Evolutionary conservation across 257 asterid species (phyloP).

Genomic region (Eucommia ulmoides): DNA sequence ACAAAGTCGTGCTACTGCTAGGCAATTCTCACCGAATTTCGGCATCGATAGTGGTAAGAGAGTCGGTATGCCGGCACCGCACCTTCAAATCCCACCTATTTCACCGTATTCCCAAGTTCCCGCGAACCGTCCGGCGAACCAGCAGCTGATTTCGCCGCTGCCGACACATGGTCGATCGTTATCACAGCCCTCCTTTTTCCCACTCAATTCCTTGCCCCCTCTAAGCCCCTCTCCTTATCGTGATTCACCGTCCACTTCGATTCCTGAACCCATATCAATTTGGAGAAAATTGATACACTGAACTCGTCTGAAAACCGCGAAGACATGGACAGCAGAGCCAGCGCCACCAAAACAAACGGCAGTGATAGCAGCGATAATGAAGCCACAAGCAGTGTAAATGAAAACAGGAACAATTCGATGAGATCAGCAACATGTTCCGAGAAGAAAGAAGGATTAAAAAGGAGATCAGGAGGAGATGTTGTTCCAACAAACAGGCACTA

Average conservation of each 20-base stretch:
- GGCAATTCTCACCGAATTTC: slow-evolving; percentile 26
- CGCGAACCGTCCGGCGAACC: slow-evolving; percentile 42
- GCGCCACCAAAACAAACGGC: background rate
- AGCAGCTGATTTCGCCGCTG: slow-evolving; percentile 45
- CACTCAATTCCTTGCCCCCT: background rate
- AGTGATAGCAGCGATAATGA: background rate
- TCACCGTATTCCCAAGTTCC: slow-evolving; percentile 87
- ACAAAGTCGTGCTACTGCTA: background rate
- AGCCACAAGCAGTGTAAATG: background rate
- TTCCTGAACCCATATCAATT: background rate
- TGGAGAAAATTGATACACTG: background rate
- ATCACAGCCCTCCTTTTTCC: background rate
- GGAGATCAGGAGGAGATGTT: slow-evolving; percentile 66
- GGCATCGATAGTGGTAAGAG: slow-evolving; percentile 43
- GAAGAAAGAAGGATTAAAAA: slow-evolving; percentile 56
- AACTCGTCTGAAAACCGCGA: background rate
- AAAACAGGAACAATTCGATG: background rate
- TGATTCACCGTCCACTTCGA: background rate
- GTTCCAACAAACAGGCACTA: slow-evolving; percentile 72
- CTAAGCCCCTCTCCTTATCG: background rate
- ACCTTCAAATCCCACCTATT: slow-evolving; percentile 82
- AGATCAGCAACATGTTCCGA: slow-evolving; percentile 2
- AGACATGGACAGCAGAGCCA: background rate
- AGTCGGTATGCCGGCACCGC: slow-evolving; percentile 85
- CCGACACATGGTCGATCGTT: slow-evolving; percentile 17